Conservation (phyloP, 2,329 filamentous ascomycete species). For the Nemania abortiva region DNA sequence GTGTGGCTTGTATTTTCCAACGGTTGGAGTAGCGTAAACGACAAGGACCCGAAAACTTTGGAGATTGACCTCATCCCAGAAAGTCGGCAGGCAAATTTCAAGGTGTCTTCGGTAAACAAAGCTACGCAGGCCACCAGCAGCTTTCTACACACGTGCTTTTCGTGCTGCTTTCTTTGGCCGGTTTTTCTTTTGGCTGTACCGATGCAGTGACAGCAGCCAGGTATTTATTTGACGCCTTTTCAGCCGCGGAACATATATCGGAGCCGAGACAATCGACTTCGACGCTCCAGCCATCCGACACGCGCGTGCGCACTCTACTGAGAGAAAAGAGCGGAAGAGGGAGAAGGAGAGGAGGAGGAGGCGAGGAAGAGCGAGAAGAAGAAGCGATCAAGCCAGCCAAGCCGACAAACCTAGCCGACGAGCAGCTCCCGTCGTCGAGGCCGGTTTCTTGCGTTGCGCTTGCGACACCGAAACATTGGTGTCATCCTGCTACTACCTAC, state of each 20-base stretch:
- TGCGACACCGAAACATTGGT: slow-evolving; percentile 14
- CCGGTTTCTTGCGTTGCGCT: slow-evolving; percentile 14
- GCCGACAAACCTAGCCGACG: background rate
- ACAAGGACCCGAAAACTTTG: slow-evolving; percentile 2
- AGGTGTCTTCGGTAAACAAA: background rate
- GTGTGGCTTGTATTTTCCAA: slow-evolving; percentile 6
- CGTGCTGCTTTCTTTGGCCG: slow-evolving; percentile 22
- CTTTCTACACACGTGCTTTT: slow-evolving; percentile 27
- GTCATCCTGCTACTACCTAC: background rate
- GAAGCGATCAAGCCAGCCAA: slow-evolving; percentile 8
- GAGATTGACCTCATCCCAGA: slow-evolving; percentile 13
- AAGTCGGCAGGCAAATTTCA: background rate
- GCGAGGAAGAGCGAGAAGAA: background rate
- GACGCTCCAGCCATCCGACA: slow-evolving; percentile 34
- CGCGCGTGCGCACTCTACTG: slow-evolving; percentile 30
- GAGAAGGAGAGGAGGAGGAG: background rate
- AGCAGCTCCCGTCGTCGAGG: slow-evolving; percentile 17
- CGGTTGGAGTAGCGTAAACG: background rate
- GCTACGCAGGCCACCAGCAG: slow-evolving; percentile 6
- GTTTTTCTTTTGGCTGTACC: slow-evolving; percentile 15
- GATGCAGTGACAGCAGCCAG: slow-evolving; percentile 14
- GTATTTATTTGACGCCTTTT: slow-evolving; percentile 20
- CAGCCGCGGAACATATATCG: slow-evolving; percentile 42
- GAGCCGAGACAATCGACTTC: slow-evolving; percentile 42
- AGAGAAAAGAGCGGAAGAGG: background rate